A percentile compares a stretch with the other conserved stretches of the same genome.
Conservation (phyloP, 352 stramenopile genomes). For the Globisporangium solare region DNA sequence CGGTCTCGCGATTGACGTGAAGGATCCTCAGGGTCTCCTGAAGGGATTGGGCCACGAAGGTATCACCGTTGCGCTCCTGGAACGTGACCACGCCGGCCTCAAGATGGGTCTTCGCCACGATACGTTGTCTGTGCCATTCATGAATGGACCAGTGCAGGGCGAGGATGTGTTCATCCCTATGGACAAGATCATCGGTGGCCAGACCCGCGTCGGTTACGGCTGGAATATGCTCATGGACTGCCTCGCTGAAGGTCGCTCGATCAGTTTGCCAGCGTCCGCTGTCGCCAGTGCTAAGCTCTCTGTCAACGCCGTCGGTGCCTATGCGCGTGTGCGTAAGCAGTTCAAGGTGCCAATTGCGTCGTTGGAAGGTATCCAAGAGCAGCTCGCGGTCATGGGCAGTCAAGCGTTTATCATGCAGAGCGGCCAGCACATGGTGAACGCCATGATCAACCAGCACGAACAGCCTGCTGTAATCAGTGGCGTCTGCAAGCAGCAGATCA, state of each 20-base stretch:
- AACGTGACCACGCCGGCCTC: conserved; percentile 93
- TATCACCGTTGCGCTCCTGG: conserved; percentile 96
- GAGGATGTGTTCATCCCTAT: conserved; percentile 98
- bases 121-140: conserved; percentile 94
- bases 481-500: conserved; percentile 99
- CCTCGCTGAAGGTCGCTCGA: conserved; percentile 95
- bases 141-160: conserved; percentile 97
- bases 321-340: conserved; percentile 96
- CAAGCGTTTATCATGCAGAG: conserved; percentile 95
- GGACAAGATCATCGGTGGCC: conserved; percentile 95
- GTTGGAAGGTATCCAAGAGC: conserved; percentile 97
- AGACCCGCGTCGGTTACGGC: conserved; percentile 94
- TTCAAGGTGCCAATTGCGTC: conserved; percentile 98
- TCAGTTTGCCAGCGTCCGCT: conserved; percentile 94
- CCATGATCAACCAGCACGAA: conserved; percentile 99
- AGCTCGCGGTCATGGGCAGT: conserved; percentile 90
- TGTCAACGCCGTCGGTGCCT: conserved; percentile 92
- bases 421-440: conserved; percentile 96
- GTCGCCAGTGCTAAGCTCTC: conserved; percentile 90
- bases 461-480: conserved; percentile 97
- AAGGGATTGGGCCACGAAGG: conserved; percentile 91
- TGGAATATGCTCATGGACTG: conserved; percentile 99
- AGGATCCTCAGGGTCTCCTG: conserved; percentile 93
- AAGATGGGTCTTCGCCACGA: conserved; percentile 95
- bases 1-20: conserved; percentile 95